Evolutionary conservation across 495 filamentous ascomycete species (phyloP), one percentile per base, ranked within the genome.

Genomic region (Lepidopterella palustris): DNA sequence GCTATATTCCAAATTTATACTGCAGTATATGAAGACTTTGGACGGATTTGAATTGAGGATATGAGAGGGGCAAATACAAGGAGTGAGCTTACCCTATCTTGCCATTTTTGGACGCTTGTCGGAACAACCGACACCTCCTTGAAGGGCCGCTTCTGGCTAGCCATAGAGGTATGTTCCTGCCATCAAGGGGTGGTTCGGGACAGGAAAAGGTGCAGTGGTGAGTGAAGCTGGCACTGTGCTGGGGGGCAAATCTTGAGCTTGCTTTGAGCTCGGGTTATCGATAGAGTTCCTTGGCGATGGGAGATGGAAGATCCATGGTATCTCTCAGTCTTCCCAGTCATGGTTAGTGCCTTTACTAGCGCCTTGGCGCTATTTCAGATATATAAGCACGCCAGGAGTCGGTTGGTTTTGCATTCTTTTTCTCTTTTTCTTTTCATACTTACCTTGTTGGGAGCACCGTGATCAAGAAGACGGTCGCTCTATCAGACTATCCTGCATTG

Each of bases 401-500:
- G n/a, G n/a, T n/a, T n/a, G n/a, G n/a, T n/a, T n/a, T n/a, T n/a
- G n/a, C n/a, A n/a, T n/a, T n/a, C n/a, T n/a, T n/a, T n/a, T n/a
- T n/a, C n/a, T n/a, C n/a, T n/a, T 49, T 26, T 23, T 21, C 24
- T 26, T 21, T 11, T 4, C 45, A 49, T 49, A 49, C 45, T 49
- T 49, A 87, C 83, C 82, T 86, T 85, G 80, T 82, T 79, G 80
- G 77, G 76, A 77, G 74, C 74, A 72, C 76, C 71, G 77, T 74
- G 82, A 75, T 86, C 83, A 85, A 73, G 75, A 82, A 80, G 74
- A 73, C 78, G 72, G 78, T 72, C 65, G 75, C 75, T 77, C 78
- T 83, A 76, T 73, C 72, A 72, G 78, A 78, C 78, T 84, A 81
- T 75, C 83, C 83, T 87, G 80, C 84, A 88, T 87, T 85, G 82